These are phyloP conservation scores for Leishmania major DNA, from an alignment of 208 protist species.

Conservation along the genomic window DNA sequence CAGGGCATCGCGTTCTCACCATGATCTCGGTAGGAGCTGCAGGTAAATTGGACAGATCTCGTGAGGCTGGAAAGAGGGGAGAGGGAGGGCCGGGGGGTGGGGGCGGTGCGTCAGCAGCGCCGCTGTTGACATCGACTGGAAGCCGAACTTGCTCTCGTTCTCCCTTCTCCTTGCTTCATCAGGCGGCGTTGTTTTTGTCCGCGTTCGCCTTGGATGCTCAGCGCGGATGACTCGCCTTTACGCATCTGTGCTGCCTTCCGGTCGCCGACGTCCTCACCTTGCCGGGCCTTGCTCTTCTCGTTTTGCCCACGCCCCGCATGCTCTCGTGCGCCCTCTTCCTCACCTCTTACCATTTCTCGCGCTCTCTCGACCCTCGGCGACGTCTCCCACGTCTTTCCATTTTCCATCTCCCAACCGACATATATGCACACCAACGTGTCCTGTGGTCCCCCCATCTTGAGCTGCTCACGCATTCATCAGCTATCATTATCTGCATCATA, in stretches of 20 bases:
- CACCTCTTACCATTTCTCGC: background rate
- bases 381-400: background rate
- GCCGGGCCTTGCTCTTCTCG: background rate
- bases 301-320: background rate
- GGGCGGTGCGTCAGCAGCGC: background rate
- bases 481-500: background rate
- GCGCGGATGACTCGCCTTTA: background rate
- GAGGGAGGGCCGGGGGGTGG: background rate
- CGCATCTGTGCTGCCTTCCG: background rate
- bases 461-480: background rate
- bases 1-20: background rate
- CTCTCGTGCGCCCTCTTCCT: background rate
- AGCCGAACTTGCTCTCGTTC: background rate
- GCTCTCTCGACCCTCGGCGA: background rate
- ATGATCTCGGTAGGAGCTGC: background rate
- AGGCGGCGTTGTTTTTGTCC: background rate
- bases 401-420: background rate
- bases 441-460: no score
- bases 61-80: background rate
- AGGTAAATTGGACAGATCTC: background rate
- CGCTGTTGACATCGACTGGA: background rate
- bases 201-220: background rate
- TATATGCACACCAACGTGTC: background rate
- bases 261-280: background rate
- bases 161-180: background rate